phyloP scores from a whole-genome alignment of 441 rosid species.

The Euphorbia schlechtendalii region DNA sequence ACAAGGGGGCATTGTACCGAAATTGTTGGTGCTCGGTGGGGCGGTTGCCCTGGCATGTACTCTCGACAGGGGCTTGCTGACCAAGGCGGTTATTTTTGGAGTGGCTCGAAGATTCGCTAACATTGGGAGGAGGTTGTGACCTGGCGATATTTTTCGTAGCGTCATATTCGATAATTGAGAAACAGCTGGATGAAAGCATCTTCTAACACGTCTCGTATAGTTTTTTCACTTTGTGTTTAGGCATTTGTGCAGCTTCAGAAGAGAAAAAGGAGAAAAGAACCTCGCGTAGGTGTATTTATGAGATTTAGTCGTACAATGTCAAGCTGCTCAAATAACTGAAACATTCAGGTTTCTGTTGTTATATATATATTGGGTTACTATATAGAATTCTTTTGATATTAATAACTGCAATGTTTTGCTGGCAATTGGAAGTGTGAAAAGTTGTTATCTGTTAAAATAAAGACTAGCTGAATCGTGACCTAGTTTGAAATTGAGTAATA shows the following conservation, averaged over 20 bases:
- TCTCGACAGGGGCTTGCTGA: conserved; percentile 69
- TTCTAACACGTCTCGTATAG: conserved; percentile 15
- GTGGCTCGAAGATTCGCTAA: conserved; percentile 75
- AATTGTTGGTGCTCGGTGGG: conserved; percentile 63
- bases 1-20: conserved; percentile 50
- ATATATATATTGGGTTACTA: no score
- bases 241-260: conserved; percentile 4
- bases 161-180: conserved; percentile 12
- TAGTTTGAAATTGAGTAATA: no score
- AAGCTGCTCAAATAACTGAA: no score
- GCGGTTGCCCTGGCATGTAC: conserved; percentile 67
- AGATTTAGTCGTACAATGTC: no score
- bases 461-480: no score
- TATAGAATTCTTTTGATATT: no score
- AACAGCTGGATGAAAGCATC: conserved; percentile 1
- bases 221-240: conserved; percentile 10
- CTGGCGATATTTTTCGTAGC: background rate
- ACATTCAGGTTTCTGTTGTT: no score
- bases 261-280: no score
- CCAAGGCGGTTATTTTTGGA: conserved; percentile 72
- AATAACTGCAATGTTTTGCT: no score
- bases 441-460: no score
- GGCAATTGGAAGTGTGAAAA: no score
- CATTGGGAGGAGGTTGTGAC: conserved; percentile 60
- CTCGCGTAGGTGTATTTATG: no score